Evolutionary conservation across 768 basidiomycete genomes (phyloP), one percentile per base, ranked within the genome.

Genomic region (Lentinula aciculospora): DNA sequence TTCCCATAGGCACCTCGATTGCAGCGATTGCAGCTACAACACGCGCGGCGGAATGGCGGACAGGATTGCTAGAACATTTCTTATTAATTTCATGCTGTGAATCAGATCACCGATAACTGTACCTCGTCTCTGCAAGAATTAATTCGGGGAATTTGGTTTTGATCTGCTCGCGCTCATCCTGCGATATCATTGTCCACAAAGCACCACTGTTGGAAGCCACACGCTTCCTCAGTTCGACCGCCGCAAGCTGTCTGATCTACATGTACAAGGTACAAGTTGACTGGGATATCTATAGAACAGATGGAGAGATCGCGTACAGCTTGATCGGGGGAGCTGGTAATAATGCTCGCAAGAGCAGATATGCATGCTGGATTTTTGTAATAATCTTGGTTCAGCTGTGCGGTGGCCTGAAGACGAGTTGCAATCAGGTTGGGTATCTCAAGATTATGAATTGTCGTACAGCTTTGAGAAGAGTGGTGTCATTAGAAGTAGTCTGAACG

Each of bases 151-250:
- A 72, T 66, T 89, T 85, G 56, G 73, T 72, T 76, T 98, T 99
- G 73, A 99, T 92, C 69, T 89, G 80, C 62, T 85, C 79, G 40
- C 96, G 87, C 60, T 87, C 77, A 36, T 78, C 75, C 68, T 81
- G 80, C 34, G 83, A 72, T 28, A 92, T 79, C 57, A 81, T 76
- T 19, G 83, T 76, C 97, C 97, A 99, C 31, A 95, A 72, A 68
- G 81, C 83, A 50, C 88, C 89, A 63, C 88, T 90, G 65, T 87
- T 87, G 68, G 85, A 81, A 27, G 80, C 70, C 60, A 98, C 83
- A 58, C 96, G 90, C 79, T 99, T 99, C 65, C 96, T 83, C 69
- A 98, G 80, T 74, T 99, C 97, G 56, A 98, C 94, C 7, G 95
- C 94, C 48, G 95, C 92, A 21, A 99, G 82, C 84, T 99, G 97